These are phyloP conservation scores for Aspergillus leporis DNA, from an alignment of 495 filamentous ascomycete species.

Conservation along the genomic window DNA sequence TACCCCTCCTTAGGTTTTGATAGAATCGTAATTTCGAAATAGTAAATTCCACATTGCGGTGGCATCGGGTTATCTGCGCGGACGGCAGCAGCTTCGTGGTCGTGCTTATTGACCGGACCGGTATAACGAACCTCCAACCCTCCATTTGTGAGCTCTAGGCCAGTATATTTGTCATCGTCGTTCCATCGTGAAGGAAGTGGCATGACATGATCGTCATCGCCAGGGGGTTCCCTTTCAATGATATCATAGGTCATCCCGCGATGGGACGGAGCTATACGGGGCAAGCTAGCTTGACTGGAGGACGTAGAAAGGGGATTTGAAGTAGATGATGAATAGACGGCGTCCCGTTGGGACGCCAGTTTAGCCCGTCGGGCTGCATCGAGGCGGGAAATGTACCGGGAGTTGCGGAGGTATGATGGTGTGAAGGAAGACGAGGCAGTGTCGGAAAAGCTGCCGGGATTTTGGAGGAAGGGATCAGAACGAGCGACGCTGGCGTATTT, in stretches of 20 bases:
- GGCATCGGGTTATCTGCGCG: constrained; percentile 90
- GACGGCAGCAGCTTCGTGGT: constrained; percentile 83
- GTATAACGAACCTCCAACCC: constrained; percentile 78
- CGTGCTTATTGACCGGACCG: constrained; percentile 59
- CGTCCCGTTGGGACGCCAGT: constrained; percentile 51
- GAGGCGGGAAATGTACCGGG: constrained; percentile 73
- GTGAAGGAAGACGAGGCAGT: constrained; percentile 58
- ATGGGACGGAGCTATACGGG: constrained; percentile 70
- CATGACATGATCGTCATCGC: constrained; percentile 55
- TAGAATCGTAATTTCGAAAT: constrained; percentile 90
- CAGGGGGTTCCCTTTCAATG: constrained; percentile 70
- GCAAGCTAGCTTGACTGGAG: constrained; percentile 62
- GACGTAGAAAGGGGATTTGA: constrained; percentile 58
- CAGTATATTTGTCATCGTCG: constrained; percentile 68
- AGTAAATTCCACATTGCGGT: constrained; percentile 90
- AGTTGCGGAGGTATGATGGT: constrained; percentile 78
- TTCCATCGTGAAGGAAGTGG: constrained; percentile 85
- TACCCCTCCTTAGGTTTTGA: constrained; percentile 87
- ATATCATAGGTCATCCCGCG: constrained; percentile 83
- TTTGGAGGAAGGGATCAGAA: constrained; percentile 31
- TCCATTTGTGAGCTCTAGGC: constrained; percentile 71
- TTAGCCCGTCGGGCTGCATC: constrained; percentile 67
- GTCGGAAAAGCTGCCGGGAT: constrained; percentile 29
- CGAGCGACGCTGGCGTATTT: constrained; percentile 56
- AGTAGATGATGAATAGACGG: constrained; percentile 35